phyloP scores from a whole-genome alignment of 495 filamentous ascomycete species.

The Penicillium silybi region DNA sequence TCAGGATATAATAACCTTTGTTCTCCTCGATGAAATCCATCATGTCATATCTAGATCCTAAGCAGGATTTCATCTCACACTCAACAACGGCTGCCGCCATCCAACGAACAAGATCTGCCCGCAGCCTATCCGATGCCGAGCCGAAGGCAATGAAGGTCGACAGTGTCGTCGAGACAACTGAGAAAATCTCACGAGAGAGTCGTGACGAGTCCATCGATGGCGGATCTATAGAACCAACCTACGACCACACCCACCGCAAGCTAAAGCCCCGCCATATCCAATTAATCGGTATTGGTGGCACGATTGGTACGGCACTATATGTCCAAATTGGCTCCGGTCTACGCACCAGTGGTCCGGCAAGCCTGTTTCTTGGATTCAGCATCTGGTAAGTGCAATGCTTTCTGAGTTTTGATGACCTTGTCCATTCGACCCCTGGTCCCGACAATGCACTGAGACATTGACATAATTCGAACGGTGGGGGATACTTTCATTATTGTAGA shows the following conservation, averaged over 20 bases:
- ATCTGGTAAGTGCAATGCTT: slow-evolving; percentile 28
- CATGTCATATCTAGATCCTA: slow-evolving; percentile 10
- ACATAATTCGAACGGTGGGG: background rate
- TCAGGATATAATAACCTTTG: background rate
- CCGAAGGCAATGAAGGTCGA: slow-evolving; percentile 7
- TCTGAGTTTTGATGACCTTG: background rate
- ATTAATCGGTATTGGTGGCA: slow-evolving; percentile 72
- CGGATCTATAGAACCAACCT: slow-evolving; percentile 23
- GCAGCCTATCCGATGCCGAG: slow-evolving; percentile 4
- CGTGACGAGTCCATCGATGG: slow-evolving; percentile 23
- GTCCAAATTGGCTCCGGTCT: slow-evolving; percentile 68
- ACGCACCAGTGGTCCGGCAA: slow-evolving; percentile 68
- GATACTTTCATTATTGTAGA: background rate
- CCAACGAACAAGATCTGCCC: slow-evolving; percentile 11
- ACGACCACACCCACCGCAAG: slow-evolving; percentile 53
- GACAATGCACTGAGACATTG: background rate
- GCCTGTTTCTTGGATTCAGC: slow-evolving; percentile 69
- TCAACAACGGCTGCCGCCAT: slow-evolving; percentile 10
- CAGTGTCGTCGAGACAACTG: slow-evolving; percentile 11
- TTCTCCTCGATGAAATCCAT: background rate
- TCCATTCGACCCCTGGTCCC: background rate
- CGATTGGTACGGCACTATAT: slow-evolving; percentile 77
- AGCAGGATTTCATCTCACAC: slow-evolving; percentile 6
- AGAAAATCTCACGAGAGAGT: slow-evolving; percentile 17
- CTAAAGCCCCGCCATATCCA: slow-evolving; percentile 66